A percentile compares a stretch with the other conserved stretches of the same genome.
These are phyloP conservation scores for Hibiscus mutabilis DNA, from an alignment of 345 rosid species.

Conservation along the genomic window DNA sequence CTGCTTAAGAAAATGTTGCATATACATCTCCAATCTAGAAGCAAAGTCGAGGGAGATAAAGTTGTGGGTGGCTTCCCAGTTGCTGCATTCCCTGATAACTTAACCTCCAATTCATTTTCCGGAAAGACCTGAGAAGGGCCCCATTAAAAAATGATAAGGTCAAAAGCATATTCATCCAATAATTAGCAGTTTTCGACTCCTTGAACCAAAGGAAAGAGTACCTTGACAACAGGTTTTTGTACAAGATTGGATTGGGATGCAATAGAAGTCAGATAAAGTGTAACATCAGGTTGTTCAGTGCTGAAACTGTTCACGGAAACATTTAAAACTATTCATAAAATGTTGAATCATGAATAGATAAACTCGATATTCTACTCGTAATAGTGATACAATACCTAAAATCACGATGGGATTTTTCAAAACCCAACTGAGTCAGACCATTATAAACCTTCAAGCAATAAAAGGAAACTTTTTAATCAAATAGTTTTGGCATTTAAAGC, in stretches of 20 bases:
- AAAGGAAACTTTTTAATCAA: background rate
- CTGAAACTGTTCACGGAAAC: slow-evolving; percentile 42
- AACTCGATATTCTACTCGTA: background rate
- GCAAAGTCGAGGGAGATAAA: slow-evolving; percentile 66
- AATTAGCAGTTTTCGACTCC: background rate
- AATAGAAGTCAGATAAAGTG: slow-evolving; percentile 86
- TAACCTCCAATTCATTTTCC: slow-evolving; percentile 59
- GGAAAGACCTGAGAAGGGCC: slow-evolving; percentile 52
- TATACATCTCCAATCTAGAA: slow-evolving; percentile 83
- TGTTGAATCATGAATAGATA: background rate
- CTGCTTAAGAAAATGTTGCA: slow-evolving; percentile 6
- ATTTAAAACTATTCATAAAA: background rate
- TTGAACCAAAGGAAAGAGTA: slow-evolving; percentile 15
- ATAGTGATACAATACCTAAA: slow-evolving; percentile 45
- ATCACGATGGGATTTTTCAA: slow-evolving; percentile 44
- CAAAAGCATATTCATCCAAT: slow-evolving; percentile 4
- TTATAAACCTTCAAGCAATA: slow-evolving; percentile 55
- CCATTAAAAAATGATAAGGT: slow-evolving; percentile 5
- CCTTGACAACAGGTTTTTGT: slow-evolving; percentile 58
- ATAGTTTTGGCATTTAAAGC: background rate
- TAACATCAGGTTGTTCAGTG: slow-evolving; percentile 68
- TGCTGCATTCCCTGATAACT: slow-evolving; percentile 58
- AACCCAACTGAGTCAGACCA: slow-evolving; percentile 88
- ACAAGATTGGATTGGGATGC: slow-evolving; percentile 66
- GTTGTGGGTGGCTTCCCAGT: slow-evolving; percentile 73